Conservation (phyloP, 345 rosid genomes). For the Syzygium aqueum region DNA sequence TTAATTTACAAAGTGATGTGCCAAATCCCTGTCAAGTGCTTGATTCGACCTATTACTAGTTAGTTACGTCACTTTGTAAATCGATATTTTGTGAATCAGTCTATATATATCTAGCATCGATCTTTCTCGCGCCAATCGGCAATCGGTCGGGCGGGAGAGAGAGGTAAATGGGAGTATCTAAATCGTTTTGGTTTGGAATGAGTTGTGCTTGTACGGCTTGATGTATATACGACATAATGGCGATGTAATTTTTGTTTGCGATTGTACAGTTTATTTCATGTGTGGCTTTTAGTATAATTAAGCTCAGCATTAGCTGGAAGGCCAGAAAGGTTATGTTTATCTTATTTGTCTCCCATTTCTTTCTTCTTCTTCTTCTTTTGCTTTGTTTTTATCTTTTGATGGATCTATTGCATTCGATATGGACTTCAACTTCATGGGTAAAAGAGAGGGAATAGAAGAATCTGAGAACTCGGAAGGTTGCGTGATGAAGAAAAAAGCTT, state of each 20-base stretch:
- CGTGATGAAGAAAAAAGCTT: constrained; percentile 23
- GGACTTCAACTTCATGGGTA: not conserved
- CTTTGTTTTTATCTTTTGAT: not conserved
- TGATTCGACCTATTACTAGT: not conserved
- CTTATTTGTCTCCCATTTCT: not conserved
- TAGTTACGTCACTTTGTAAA: not conserved
- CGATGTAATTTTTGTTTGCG: not conserved
- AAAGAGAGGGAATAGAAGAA: not conserved
- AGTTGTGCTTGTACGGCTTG: not conserved
- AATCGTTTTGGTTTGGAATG: not conserved
- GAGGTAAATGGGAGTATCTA: not conserved
- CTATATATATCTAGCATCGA: not conserved
- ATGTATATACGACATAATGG: not conserved
- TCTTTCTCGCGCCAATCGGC: not conserved
- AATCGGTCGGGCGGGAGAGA: not conserved
- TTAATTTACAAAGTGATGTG: not conserved
- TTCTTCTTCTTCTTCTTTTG: not conserved
- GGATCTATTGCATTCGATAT: not conserved
- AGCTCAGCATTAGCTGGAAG: not conserved
- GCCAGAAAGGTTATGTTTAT: not conserved
- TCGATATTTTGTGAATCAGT: not conserved
- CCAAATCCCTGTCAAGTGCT: not conserved
- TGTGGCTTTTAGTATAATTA: not conserved
- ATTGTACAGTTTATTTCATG: not conserved
- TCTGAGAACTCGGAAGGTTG: constrained; percentile 17